Base-by-base conservation (phyloP, 139 green algal species). In the Chlorella sorokiniana region DNA sequence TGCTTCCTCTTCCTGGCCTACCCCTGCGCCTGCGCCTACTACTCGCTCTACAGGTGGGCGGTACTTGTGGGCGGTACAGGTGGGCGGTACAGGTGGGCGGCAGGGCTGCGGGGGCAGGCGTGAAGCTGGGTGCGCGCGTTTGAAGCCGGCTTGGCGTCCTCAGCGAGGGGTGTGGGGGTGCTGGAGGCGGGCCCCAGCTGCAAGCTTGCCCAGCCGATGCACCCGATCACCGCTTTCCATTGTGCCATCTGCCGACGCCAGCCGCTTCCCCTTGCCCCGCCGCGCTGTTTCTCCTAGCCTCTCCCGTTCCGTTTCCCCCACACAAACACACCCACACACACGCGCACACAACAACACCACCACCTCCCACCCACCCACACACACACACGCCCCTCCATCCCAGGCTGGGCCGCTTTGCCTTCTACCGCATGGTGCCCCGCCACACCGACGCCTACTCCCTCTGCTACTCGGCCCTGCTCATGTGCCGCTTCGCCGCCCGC, bases 401-500 rank as follows among this genome's bases (percentile, higher is more conserved):
- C 80, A 86, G 78, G 64, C 70, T 93, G 48, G 88, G 88, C 18
- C 78, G 78, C 10, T 90, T 90, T 80, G 82, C 75, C 42, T 92
- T 92, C 72, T 93, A 92, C 71, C 65, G 89, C 42, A 79, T 93
- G 65, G 86, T 93, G 2, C 90, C 90, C 7, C 56, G 83, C 54
- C 90, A 93, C 81, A 93, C 90, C 0, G 59, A 83, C 45, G 45
- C 86, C 33, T 91, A 90, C 83, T 90, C 84, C n/a, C 81, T 93
- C 48, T 86, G 90, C 23, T 87, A 84, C 63, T 90, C 91, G 45
- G 86, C 86, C 25, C 76, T 90, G 44, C 76, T 93, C 33, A 86
- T 90, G 76, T 90, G 79, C 79, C 85, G 90, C 63, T 92, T 93
- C 70, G 86, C 84, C 7, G 54, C 85, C 25, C 88, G 6, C 71